phyloP scores from a whole-genome alignment of 2,329 filamentous ascomycete species.

The Cryphonectria carpinicola region DNA sequence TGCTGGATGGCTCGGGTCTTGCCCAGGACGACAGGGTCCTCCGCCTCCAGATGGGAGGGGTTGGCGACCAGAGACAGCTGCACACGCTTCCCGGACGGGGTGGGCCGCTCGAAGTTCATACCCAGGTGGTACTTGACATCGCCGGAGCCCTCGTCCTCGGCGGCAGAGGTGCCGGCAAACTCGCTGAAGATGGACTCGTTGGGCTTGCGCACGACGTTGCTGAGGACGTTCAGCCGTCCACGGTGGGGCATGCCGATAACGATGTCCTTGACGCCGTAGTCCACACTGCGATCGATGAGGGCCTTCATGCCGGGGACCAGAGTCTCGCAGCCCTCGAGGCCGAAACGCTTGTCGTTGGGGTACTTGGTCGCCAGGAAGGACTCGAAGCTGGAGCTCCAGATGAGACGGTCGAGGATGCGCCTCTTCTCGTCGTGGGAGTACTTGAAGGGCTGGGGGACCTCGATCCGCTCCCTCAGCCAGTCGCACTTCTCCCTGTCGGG shows the following conservation, averaged over 20 bases:
- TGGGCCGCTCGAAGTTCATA: conserved; percentile 99
- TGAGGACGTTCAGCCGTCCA: conserved; percentile 95
- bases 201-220: conserved; percentile 97
- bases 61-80: conserved; percentile 98
- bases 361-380: conserved; percentile 95
- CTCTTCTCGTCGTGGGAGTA: conserved; percentile 99
- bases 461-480: conserved; percentile 93
- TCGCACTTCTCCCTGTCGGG: conserved; percentile 97
- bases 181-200: conserved; percentile 99
- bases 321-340: conserved; percentile 95
- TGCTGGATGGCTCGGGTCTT: conserved; percentile 98
- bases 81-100: conserved; percentile 97
- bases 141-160: conserved; percentile 93
- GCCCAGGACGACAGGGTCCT: conserved; percentile 95
- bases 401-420: conserved; percentile 92
- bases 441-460: conserved; percentile 93
- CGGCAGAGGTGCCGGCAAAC: conserved; percentile 85
- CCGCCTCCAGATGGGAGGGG: conserved; percentile 95
- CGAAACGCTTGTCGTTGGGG: conserved; percentile 99
- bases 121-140: conserved; percentile 99
- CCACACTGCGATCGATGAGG: conserved; percentile 95
- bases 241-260: conserved; percentile 99
- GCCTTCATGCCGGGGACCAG: conserved; percentile 99
- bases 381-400: conserved; percentile 99
- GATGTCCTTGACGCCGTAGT: conserved; percentile 98